Evolutionary conservation across 2,329 filamentous ascomycete genomes (phyloP), one percentile per base, ranked within the genome.

Genomic region (Epichloe typhina): DNA sequence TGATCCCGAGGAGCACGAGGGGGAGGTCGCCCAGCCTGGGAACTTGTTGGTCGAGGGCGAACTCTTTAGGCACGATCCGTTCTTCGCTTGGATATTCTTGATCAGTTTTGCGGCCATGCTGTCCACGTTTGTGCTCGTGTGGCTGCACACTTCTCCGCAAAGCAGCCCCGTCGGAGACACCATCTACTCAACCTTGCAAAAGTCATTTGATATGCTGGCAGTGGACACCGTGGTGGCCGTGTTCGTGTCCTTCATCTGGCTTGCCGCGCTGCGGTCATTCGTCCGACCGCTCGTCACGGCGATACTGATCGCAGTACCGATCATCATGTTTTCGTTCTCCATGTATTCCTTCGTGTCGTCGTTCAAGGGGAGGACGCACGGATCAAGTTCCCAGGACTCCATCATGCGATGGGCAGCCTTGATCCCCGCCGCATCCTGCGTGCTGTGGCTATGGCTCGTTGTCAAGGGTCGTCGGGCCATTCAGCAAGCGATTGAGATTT

Each of bases 211-310:
- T 62, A 83, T 97, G 57, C 80, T 98, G 41, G 86, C 88, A 2
- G 81, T 93, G 49, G 94, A 97, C 67, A 97, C 93, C 1, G 66
- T 97, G 17, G 83, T 96, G n/a, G 86, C 93, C 1, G 73, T 96
- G 39, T 72, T 94, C 37, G 86, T 97, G 19, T 91, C 91, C 2
- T 73, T 96, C 37, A 67, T 96, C 26, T 98, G 93, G 93, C 78
- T 98, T 54, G 86, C 90, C 1, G 74, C 94, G 1, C 73, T 98
- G 46, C 80, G 88, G 46, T 93, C 89, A 5, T 96, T 95, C 66
- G 87, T 94, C 21, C 81, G 87, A 50, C 81, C 83, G n/a, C 71
- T 97, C 49, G 86, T 96, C 49, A 82, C 83, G 57, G 68, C 86
- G 50, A 86, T 96, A 55, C 69, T 96, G 38, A 71, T 96, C 40